Conservation (phyloP, 225 moss, liverwort and hornwort genomes). For the Pseudoscleropodium purum region DNA sequence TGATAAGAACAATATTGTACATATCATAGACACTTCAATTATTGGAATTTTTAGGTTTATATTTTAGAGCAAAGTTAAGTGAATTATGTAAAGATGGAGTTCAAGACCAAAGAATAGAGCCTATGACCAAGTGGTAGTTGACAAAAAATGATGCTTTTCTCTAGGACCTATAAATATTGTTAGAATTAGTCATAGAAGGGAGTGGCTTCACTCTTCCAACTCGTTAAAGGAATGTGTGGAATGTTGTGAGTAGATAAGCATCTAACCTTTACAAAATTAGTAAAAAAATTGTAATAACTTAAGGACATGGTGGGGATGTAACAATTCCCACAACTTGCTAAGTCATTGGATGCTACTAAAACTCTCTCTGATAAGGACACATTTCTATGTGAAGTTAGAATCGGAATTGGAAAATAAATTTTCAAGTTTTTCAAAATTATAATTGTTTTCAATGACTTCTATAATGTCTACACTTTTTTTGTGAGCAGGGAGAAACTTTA, state of each 20-base stretch:
- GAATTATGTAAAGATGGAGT: rapidly evolving
- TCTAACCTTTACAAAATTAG: background rate
- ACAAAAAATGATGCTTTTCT: background rate
- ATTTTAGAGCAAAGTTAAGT: background rate
- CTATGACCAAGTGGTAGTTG: rapidly evolving
- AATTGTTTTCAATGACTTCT: background rate
- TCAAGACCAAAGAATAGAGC: background rate
- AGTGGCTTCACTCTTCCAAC: background rate
- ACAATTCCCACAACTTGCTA: background rate
- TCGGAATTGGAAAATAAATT: rapidly evolving
- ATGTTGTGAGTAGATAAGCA: background rate
- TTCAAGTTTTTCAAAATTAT: rapidly evolving
- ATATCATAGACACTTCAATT: background rate
- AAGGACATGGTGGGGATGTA: background rate
- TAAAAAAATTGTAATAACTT: background rate
- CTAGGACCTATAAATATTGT: rapidly evolving
- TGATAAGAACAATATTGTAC: background rate
- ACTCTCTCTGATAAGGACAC: rapidly evolving
- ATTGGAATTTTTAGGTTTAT: background rate
- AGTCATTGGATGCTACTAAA: background rate
- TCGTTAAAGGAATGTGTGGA: background rate
- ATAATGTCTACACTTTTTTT: background rate
- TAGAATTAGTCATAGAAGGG: background rate
- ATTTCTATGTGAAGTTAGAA: background rate
- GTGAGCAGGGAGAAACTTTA: background rate